These are phyloP conservation scores for Solanum commersonii DNA, from an alignment of 257 asterid genomes.

Conservation along the genomic window DNA sequence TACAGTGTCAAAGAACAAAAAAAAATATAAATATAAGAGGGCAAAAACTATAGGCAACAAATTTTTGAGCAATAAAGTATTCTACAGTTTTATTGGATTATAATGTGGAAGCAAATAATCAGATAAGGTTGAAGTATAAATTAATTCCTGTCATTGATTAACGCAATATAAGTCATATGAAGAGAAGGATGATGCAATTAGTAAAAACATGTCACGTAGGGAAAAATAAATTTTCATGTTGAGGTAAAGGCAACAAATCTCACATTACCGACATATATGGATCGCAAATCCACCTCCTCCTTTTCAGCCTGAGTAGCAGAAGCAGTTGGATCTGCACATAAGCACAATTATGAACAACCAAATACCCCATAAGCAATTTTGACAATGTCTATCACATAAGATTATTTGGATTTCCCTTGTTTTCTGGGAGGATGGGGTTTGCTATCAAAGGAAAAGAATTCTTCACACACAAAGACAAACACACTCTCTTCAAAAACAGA, in stretches of 20 bases:
- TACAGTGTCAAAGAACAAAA: not conserved
- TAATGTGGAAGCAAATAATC: not conserved
- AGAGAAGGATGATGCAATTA: not conserved
- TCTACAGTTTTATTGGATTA: not conserved
- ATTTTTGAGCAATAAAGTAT: not conserved
- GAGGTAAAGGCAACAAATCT: slow-evolving; percentile 29
- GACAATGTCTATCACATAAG: not conserved
- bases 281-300: slow-evolving; percentile 83
- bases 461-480: not conserved
- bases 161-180: not conserved
- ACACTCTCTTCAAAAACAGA: not conserved
- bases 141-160: not conserved
- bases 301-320: slow-evolving; percentile 65
- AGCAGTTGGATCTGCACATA: slow-evolving; percentile 34
- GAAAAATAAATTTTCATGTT: not conserved
- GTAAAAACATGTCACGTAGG: not conserved
- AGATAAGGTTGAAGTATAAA: not conserved
- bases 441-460: not conserved
- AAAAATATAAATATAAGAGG: not conserved
- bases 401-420: not conserved
- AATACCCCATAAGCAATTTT: not conserved
- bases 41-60: not conserved
- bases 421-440: not conserved
- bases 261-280: slow-evolving; percentile 89
- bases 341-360: not conserved